These are phyloP conservation scores for Amphibolis antarctica DNA, from an alignment of 106 monocot genomes.

Conservation along the genomic window DNA sequence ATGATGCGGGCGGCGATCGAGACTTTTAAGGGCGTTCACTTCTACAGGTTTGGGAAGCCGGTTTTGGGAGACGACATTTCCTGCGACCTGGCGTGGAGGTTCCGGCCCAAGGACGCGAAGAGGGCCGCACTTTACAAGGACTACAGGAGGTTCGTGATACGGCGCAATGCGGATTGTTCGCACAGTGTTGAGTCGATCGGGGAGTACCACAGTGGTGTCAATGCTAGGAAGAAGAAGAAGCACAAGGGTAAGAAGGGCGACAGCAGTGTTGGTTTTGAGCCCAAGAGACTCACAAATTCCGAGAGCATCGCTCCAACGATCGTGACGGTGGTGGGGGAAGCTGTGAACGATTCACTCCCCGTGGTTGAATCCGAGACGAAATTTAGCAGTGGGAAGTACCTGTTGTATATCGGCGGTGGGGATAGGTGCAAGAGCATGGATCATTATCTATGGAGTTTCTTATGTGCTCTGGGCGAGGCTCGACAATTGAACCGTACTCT, in stretches of 20 bases:
- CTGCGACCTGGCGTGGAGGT: slow-evolving; percentile 58
- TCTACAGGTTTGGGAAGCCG: slow-evolving; percentile 77
- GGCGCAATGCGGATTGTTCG: slow-evolving; percentile 29
- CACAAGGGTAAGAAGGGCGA: slow-evolving; percentile 2
- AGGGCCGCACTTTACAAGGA: slow-evolving; percentile 67
- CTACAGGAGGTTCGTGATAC: slow-evolving; percentile 58
- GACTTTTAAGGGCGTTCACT: slow-evolving; percentile 42
- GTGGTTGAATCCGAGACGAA: slow-evolving; percentile 55
- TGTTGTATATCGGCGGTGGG: slow-evolving; percentile 65
- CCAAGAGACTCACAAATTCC: slow-evolving; percentile 2
- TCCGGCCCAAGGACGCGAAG: slow-evolving; percentile 58
- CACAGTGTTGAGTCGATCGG: slow-evolving; percentile 33
- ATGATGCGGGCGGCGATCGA: slow-evolving; percentile 80
- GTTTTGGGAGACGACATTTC: slow-evolving; percentile 15
- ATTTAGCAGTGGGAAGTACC: slow-evolving; percentile 46
- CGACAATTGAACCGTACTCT: slow-evolving; percentile 76
- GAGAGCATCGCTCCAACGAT: not conserved
- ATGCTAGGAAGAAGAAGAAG: slow-evolving; percentile 46
- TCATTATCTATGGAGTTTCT: slow-evolving; percentile 82
- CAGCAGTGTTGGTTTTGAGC: slow-evolving; percentile 7
- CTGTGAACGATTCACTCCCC: slow-evolving; percentile 77
- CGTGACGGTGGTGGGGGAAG: slow-evolving; percentile 39
- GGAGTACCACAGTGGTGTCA: slow-evolving; percentile 65
- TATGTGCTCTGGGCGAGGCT: slow-evolving; percentile 85
- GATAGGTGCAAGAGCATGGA: slow-evolving; percentile 94